Base-by-base conservation (phyloP, 164 flowering plant genomes). In the Saururus chinensis region DNA sequence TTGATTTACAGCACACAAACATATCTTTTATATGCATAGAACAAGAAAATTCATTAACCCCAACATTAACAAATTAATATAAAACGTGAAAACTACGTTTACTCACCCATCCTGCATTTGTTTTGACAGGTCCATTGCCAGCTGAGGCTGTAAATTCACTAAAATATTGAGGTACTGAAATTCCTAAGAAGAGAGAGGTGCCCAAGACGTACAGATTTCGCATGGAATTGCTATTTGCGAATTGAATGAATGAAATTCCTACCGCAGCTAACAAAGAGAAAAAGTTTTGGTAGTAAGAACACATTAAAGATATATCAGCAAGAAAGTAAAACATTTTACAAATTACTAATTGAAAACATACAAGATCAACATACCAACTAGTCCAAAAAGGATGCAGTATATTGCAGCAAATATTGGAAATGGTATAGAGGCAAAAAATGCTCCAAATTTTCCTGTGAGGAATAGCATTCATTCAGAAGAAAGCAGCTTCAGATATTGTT, bases 331-430 rank as follows among this genome's bases (percentile, higher is more conserved):
- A n/a, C n/a, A n/a, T n/a, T n/a, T n/a, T n/a, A 41, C n/a, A n/a
- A n/a, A n/a, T n/a, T n/a, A n/a, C n/a, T n/a, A n/a, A n/a, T n/a
- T 13, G 45, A 41, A 41, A 41, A 13, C 0, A 41, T 41, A 13
- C 45, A 41, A 0, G 45, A 8, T 41, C 12, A 41, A 82, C 97
- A 82, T 52, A 90, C 99, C 89, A 24, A 93, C 97, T 45, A 90
- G 74, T 53, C 97, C 99, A 57, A 80, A 84, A 45, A 93, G 76
- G 66, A 93, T 72, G 64, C 99, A 93, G 77, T 90, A 87, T 53
- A 83, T 84, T 48, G 97, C 99, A 63, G 85, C 97, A 76, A 86
- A 93, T n/a, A n/a, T n/a, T n/a, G n/a, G n/a, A n/a, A n/a, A n/a
- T n/a, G n/a, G n/a, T n/a, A n/a, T n/a, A n/a, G n/a, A n/a, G n/a